Base-by-base conservation (phyloP, 2,329 filamentous ascomycete species). In the Emergomyces orientalis region DNA sequence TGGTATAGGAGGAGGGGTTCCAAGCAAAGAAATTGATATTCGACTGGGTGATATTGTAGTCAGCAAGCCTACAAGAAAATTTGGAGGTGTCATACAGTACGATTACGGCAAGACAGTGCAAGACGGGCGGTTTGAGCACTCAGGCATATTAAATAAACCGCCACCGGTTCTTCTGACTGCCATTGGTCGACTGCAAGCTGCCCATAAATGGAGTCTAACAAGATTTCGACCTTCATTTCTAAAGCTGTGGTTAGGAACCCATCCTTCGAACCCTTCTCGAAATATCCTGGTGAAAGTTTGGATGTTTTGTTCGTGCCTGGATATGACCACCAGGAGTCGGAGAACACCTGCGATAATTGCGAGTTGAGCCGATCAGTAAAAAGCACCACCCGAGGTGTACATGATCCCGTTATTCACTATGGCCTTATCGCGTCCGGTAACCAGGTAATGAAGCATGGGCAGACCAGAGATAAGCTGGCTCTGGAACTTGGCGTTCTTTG, bases 401-500 rank as follows among this genome's bases (percentile, higher is more conserved):
- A 14, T 8, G 41, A 60, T 8, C 27, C 59, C 11, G 43, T 60
- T 19, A 60, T 72, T 52, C 69, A 71, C 56, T 71, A 70, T 55
- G 71, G 71, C 1, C 59, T 64, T 0, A 69, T 72, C 30, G 70
- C 66, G 1, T 71, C 71, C 17, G 70, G 64, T 17, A 70, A 71
- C 49, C 64, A 67, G 25, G 67, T 72, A 1, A 65, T 72, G 11
- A 71, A 68, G 51, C 63, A 69, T 55, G 65, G 62, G 2, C 25
- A 34, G 1, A 61, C 45, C 1, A 60, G 70, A n/a, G 66, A 65
- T n/a, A 59, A 25, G 45, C 30, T 66, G 8, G 59, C 58, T 34
- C 19, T 17, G 13, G 59, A 70, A 52, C 62, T 61, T 52, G 62
- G 58, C 41, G 62, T 69, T 0, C 54, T 70, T 3, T 71, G 70